These are phyloP conservation scores for Eutrema japonicum DNA, from an alignment of 345 rosid species.

Conservation along the genomic window DNA sequence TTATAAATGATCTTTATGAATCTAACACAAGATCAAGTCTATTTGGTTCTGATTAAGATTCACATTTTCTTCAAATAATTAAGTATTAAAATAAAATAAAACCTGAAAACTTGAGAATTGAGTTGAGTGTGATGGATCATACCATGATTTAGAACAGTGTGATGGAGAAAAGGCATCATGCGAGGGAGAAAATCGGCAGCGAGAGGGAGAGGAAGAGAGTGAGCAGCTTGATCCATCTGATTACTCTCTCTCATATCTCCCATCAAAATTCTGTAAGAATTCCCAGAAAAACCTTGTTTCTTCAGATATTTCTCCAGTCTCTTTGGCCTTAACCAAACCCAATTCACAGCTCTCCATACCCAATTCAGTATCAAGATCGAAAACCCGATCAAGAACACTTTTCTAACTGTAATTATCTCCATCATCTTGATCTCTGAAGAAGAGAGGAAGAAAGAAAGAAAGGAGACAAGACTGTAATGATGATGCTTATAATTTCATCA, in stretches of 20 bases:
- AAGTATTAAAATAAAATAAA: background rate
- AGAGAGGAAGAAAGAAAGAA: slow-evolving; percentile 27
- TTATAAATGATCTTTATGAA: background rate
- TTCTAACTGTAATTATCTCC: slow-evolving; percentile 28
- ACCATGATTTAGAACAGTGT: slow-evolving; percentile 47
- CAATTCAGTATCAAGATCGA: slow-evolving; percentile 42
- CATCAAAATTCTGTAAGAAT: slow-evolving; percentile 45
- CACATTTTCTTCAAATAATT: slow-evolving; percentile 13
- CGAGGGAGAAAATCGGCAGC: slow-evolving; percentile 45
- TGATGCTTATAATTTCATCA: slow-evolving; percentile 39
- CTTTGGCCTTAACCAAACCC: slow-evolving; percentile 57
- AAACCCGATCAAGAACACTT: slow-evolving; percentile 30
- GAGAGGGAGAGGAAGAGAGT: slow-evolving; percentile 47
- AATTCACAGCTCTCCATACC: slow-evolving; percentile 48
- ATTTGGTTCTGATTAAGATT: slow-evolving; percentile 1
- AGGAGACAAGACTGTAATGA: slow-evolving; percentile 37
- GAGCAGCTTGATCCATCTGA: slow-evolving; percentile 43
- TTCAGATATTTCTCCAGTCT: slow-evolving; percentile 49
- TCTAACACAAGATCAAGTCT: slow-evolving; percentile 3
- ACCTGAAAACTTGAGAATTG: background rate
- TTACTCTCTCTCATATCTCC: slow-evolving; percentile 50
- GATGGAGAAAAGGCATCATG: slow-evolving; percentile 49
- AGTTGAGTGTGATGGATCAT: slow-evolving; percentile 16
- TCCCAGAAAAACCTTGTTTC: slow-evolving; percentile 55
- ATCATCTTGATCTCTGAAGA: slow-evolving; percentile 25